Evolutionary conservation across 768 basidiomycete species (phyloP), one percentile per base, ranked within the genome.

Genomic region (Xerocomellus intermedius): DNA sequence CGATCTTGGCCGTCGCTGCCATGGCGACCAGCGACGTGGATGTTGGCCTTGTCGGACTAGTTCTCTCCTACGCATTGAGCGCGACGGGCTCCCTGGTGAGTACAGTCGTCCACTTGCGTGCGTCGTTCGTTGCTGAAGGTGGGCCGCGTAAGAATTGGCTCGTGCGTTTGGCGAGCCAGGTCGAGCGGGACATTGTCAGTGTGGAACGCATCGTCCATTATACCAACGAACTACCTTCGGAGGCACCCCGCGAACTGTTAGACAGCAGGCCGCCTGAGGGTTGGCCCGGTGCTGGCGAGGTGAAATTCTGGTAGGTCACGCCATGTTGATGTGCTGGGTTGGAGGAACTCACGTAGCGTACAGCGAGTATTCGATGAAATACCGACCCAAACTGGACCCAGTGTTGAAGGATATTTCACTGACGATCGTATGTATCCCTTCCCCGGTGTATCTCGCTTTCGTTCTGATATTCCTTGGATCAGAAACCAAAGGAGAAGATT

Each of bases 181-280:
- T 94, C 12, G 92, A 95, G 66, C 89, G 92, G 64, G 91, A 90
- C 60, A 86, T 93, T 62, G 90, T 94, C 56, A 90, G 89, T 63
- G 88, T 91, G 14, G 93, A 94, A 67, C 85, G 92, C 8, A 87
- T 94, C 47, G 69, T 90, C 26, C 85, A 94, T 62, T 94, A 96
- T 64, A 84, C 84, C 5, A 69, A 64, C 32, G 75, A 86, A 10
- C 76, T 95, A 14, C 63, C 75, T 17, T 77, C 85, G 0, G 95
- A 98, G 70, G 91, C 89, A 2, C 82, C 88, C 0, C 78, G 82
- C 42, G 85, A 90, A 54, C 74, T 89, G 14, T 77, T 81, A 0
- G 84, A 84, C 19, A 71, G 67, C 14, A 79, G 82, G 43, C 84
- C 87, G 0, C 64, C 67, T 38, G 64, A 68, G 2, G 59, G 61